Percentiles rank a stretch among this genome's conserved stretches.
phyloP scores from a whole-genome alignment of 139 green algal genomes.

The Micromonas pusilla region DNA sequence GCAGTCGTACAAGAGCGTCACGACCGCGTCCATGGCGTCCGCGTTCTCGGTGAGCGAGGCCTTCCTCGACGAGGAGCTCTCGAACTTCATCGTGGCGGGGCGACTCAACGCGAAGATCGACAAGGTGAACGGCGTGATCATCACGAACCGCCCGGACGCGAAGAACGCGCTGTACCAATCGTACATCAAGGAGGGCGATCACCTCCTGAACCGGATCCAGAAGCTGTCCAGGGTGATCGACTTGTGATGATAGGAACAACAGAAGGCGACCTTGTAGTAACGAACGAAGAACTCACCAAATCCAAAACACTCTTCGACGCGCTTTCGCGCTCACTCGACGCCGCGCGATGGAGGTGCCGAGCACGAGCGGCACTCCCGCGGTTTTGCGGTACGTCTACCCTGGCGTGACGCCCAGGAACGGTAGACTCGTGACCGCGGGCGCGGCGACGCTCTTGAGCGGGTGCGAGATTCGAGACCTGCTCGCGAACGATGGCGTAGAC shows the following conservation, averaged over 20 bases:
- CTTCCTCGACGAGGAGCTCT: constrained; percentile 68
- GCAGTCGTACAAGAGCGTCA: constrained; percentile 94
- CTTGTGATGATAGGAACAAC: no score
- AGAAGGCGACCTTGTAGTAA: no score
- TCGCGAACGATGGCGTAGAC: background rate
- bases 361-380: no score
- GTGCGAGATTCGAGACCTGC: background rate
- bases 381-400: background rate
- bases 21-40: constrained; percentile 77
- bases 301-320: no score
- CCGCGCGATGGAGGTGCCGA: no score
- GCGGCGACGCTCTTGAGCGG: background rate
- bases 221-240: constrained; percentile 92
- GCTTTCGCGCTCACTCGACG: no score
- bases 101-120: constrained; percentile 93
- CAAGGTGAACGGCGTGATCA: constrained; percentile 73
- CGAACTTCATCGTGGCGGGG: constrained; percentile 85
- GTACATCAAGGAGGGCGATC: constrained; percentile 85
- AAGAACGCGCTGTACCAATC: constrained; percentile 88
- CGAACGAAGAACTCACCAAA: no score
- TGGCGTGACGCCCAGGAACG: background rate
- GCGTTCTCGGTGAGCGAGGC: constrained; percentile 63
- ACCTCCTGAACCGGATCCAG: constrained; percentile 90
- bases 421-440: background rate
- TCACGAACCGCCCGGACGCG: constrained; percentile 86